Evolutionary conservation across 1,284 basidiomycete genomes (phyloP).

Genomic region (Puccinia triticina): DNA sequence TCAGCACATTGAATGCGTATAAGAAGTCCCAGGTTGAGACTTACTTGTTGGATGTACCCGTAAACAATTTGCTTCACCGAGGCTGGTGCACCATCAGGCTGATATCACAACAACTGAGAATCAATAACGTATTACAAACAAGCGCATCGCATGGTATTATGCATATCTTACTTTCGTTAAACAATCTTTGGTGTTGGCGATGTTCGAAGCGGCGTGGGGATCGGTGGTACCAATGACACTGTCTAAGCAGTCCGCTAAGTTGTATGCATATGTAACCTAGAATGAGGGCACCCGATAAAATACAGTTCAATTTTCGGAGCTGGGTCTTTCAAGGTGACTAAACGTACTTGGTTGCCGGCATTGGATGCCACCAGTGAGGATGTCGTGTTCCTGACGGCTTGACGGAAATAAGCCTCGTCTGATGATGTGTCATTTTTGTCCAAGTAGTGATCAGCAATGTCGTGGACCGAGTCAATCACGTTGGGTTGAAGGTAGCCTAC

Average conservation of each 20-base stretch:
- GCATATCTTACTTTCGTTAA: constrained; percentile 15
- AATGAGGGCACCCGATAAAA: not conserved
- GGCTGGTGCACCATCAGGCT: constrained; percentile 47
- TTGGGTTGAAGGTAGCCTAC: constrained; percentile 49
- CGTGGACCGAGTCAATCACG: constrained; percentile 43
- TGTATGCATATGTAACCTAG: constrained; percentile 47
- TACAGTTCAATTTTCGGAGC: not conserved
- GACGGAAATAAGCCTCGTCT: constrained; percentile 28
- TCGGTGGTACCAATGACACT: constrained; percentile 40
- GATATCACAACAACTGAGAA: not conserved
- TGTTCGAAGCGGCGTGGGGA: constrained; percentile 30
- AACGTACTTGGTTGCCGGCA: constrained; percentile 43
- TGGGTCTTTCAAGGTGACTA: not conserved
- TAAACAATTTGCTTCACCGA: constrained; percentile 47
- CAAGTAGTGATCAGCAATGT: constrained; percentile 45
- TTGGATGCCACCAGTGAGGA: constrained; percentile 45
- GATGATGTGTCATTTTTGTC: constrained; percentile 16
- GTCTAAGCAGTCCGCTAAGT: constrained; percentile 42
- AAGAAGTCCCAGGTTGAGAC: not conserved
- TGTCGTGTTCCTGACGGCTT: constrained; percentile 33
- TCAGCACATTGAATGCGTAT: not conserved
- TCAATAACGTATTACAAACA: not conserved
- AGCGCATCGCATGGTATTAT: not conserved
- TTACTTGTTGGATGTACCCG: constrained; percentile 50
- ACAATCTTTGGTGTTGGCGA: constrained; percentile 39